A percentile compares a stretch with the other conserved stretches of the same genome.
phyloP scores from a whole-genome alignment of 345 rosid genomes.

The Ceriops decandra region DNA sequence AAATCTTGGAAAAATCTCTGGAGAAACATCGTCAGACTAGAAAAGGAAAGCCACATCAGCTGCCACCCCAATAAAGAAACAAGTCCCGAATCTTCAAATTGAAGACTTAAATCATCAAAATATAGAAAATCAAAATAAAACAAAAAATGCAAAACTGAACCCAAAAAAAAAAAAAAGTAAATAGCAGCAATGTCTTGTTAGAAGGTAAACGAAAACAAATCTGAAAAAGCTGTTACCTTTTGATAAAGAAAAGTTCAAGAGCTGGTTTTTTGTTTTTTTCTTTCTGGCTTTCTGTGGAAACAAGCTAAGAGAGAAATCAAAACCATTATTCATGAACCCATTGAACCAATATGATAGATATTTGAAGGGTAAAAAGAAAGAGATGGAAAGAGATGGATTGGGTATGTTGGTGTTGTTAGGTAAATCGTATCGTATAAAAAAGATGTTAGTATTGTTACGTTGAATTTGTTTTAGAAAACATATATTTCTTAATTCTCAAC shows the following conservation, averaged over 20 bases:
- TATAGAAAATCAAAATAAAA: neutral
- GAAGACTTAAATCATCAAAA: conserved; percentile 4
- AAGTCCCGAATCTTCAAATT: neutral
- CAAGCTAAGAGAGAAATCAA: neutral
- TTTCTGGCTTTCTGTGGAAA: neutral
- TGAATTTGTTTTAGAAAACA: too few species aligned
- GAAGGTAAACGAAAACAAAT: neutral
- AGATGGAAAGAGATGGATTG: too few species aligned
- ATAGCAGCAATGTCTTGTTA: neutral
- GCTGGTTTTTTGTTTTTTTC: neutral
- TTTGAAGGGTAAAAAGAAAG: too few species aligned
- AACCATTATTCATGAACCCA: too few species aligned
- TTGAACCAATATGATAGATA: too few species aligned
- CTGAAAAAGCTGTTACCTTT: neutral
- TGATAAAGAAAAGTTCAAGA: neutral
- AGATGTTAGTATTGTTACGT: too few species aligned
- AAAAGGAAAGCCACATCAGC: too few species aligned
- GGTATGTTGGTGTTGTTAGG: neutral
- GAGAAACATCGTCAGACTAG: neutral
- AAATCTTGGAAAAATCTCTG: conserved; percentile 2
- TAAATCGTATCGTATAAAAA: too few species aligned
- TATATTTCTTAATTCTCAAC: too few species aligned
- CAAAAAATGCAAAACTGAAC: neutral
- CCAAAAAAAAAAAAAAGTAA: neutral
- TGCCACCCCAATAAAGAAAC: neutral